Evolutionary conservation across 2,329 filamentous ascomycete species (phyloP).

Genomic region (Hymenoscyphus scutula): DNA sequence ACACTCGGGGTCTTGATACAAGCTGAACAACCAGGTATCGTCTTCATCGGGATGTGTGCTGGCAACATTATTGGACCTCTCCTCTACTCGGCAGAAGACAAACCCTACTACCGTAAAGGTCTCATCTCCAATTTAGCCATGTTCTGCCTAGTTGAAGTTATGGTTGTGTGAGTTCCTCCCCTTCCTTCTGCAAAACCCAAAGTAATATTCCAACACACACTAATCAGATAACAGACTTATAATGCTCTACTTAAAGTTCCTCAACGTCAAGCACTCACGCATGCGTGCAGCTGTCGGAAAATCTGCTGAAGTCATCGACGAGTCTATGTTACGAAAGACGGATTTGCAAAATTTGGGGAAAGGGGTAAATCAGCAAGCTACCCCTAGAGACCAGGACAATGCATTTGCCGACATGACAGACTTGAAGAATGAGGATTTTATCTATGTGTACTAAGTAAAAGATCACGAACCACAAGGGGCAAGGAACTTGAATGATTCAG

Average conservation of each 20-base stretch:
- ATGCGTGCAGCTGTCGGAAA: constrained; percentile 59
- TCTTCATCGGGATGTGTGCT: constrained; percentile 63
- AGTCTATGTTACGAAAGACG: constrained; percentile 49
- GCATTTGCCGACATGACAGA: constrained; percentile 59
- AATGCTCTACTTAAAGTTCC: constrained; percentile 46
- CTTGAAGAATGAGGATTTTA: constrained; percentile 60
- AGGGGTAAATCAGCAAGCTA: constrained; percentile 4
- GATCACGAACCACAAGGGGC: no score
- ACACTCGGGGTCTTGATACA: neutral
- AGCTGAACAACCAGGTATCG: constrained; percentile 41
- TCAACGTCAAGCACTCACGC: constrained; percentile 55
- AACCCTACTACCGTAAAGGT: constrained; percentile 48
- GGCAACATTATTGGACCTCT: constrained; percentile 66
- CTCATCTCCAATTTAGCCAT: constrained; percentile 14
- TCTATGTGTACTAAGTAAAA: constrained; percentile 45
- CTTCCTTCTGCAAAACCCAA: neutral
- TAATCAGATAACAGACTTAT: constrained; percentile 26
- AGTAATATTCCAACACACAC: neutral
- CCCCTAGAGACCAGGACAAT: constrained; percentile 41
- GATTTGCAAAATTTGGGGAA: constrained; percentile 13
- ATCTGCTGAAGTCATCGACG: constrained; percentile 53
- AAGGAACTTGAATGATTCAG: neutral
- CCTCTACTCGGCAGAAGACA: constrained; percentile 60
- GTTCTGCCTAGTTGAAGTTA: constrained; percentile 30
- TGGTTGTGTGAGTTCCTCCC: constrained; percentile 42